Evolutionary conservation across 1,139 yeast genomes (phyloP).

Genomic region (Suhomyces yuchorum): DNA sequence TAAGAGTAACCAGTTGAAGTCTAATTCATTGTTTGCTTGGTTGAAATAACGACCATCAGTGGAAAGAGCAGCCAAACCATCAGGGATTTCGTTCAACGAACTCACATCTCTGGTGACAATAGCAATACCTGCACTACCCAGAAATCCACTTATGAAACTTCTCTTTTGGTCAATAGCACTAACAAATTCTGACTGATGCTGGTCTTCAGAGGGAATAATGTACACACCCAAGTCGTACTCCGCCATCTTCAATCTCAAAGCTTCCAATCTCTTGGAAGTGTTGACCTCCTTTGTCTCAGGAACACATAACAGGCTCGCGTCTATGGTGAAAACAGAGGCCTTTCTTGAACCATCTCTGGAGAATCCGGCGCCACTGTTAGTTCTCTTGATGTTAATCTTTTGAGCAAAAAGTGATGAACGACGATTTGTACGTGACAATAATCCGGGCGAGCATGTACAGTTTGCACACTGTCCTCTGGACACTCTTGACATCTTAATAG

Average conservation of each 20-base stretch:
- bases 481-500: conserved; percentile 23
- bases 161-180: conserved; percentile 80
- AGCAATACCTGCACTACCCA: conserved; percentile 96
- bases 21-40: conserved; percentile 88
- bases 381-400: conserved; percentile 45
- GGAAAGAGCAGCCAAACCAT: conserved; percentile 75
- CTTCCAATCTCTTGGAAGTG: conserved; percentile 60
- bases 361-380: conserved; percentile 23
- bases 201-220: conserved; percentile 89
- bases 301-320: conserved; percentile 46
- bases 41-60: conserved; percentile 95
- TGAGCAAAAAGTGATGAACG: conserved; percentile 54
- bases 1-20: conserved; percentile 82
- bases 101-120: conserved; percentile 72
- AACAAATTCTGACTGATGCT: conserved; percentile 91
- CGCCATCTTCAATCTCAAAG: conserved; percentile 67
- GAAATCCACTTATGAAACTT: conserved; percentile 83
- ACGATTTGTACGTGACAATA: conserved; percentile 64
- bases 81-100: conserved; percentile 58
- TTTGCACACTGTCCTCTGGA: conserved; percentile 59
- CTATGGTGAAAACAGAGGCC: conserved; percentile 52
- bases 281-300: conserved; percentile 54
- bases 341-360: conserved; percentile 40
- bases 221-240: conserved; percentile 70
- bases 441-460: conserved; percentile 83